Evolutionary conservation across 441 rosid genomes (phyloP).

Genomic region (Euphorbia celastroides): DNA sequence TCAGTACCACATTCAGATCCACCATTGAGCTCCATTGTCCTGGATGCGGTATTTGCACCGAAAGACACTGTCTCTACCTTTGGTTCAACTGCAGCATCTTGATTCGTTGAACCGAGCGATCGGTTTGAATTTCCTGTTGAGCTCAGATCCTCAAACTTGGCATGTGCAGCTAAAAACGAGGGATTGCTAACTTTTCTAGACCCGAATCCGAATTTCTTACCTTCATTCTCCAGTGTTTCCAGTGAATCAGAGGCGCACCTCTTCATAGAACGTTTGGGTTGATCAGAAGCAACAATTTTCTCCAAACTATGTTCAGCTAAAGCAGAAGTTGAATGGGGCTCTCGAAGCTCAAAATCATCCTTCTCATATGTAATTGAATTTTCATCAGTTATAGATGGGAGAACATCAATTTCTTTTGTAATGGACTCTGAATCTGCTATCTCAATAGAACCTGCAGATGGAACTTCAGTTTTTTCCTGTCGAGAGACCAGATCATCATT

Average conservation of each 20-base stretch:
- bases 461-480: constrained; percentile 22
- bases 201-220: constrained; percentile 33
- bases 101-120: constrained; percentile 32
- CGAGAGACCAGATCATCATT: constrained; percentile 22
- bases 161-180: constrained; percentile 55
- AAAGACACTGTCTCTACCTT: constrained; percentile 31
- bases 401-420: constrained; percentile 24
- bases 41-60: constrained; percentile 20
- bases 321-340: constrained; percentile 21
- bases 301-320: constrained; percentile 26
- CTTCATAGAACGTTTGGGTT: constrained; percentile 50
- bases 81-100: constrained; percentile 38
- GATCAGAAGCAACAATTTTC: constrained; percentile 30
- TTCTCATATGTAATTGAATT: constrained; percentile 34
- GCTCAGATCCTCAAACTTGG: constrained; percentile 72
- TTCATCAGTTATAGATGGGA: constrained; percentile 34
- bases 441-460: constrained; percentile 31
- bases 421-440: constrained; percentile 25
- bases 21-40: constrained; percentile 26
- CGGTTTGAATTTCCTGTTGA: constrained; percentile 37
- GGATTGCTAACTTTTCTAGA: constrained; percentile 62
- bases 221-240: constrained; percentile 42
- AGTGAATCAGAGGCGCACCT: constrained; percentile 45
- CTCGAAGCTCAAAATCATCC: constrained; percentile 30
- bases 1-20: constrained; percentile 91